These are phyloP conservation scores for Suillus tomentosus DNA, from an alignment of 768 basidiomycete genomes.

Conservation along the genomic window DNA sequence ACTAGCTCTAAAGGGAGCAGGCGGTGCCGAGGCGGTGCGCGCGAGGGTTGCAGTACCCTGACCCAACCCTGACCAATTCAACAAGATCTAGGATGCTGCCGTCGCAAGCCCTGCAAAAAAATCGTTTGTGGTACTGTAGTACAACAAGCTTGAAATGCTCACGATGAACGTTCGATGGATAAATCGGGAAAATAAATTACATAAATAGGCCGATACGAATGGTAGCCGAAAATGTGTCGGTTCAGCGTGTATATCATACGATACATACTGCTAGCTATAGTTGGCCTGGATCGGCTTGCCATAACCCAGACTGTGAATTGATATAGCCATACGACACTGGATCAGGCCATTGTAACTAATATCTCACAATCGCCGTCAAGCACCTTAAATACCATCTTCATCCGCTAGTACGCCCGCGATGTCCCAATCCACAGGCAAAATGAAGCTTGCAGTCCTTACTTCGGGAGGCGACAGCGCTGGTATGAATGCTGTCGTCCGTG, in stretches of 20 bases:
- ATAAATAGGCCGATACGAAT: neutral
- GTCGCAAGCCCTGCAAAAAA: neutral
- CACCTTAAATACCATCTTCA: slow-evolving; percentile 6
- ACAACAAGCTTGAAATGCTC: neutral
- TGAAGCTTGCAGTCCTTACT: slow-evolving; percentile 94
- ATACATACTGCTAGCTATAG: neutral
- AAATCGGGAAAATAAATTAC: neutral
- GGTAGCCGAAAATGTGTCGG: slow-evolving; percentile 7
- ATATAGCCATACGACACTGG: neutral
- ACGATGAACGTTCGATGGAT: slow-evolving; percentile 4
- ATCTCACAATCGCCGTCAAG: slow-evolving; percentile 10
- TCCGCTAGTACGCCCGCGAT: neutral
- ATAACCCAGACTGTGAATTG: neutral
- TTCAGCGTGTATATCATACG: neutral
- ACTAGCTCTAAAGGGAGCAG: neutral
- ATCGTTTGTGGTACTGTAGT: neutral
- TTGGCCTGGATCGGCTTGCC: neutral
- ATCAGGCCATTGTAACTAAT: slow-evolving; percentile 5
- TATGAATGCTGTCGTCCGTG: slow-evolving; percentile 94
- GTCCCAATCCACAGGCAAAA: slow-evolving; percentile 29
- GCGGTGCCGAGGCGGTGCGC: neutral
- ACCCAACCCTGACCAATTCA: neutral
- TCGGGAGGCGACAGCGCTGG: slow-evolving; percentile 98
- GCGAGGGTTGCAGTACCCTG: neutral
- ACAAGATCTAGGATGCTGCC: neutral